Evolutionary conservation across 495 filamentous ascomycete species (phyloP).

Genomic region (Xylaria castorea): DNA sequence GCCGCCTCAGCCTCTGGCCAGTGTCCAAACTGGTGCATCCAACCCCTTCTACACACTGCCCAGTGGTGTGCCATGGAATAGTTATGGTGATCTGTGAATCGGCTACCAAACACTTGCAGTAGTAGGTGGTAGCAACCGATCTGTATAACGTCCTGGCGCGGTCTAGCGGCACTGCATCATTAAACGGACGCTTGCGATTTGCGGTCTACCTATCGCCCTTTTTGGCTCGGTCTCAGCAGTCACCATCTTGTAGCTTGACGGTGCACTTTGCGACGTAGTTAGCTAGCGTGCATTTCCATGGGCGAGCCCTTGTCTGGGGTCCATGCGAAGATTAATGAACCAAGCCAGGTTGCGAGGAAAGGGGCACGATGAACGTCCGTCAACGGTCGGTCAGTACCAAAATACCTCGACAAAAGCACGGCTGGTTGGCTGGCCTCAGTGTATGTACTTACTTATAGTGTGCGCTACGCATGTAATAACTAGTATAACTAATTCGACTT

Average conservation of each 20-base stretch:
- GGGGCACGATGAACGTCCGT: slow-evolving; percentile 20
- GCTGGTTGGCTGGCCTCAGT: neutral
- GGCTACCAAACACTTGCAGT: slow-evolving; percentile 27
- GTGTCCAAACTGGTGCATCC: neutral
- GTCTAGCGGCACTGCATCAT: neutral
- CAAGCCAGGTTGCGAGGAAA: slow-evolving; percentile 18
- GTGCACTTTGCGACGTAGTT: slow-evolving; percentile 3
- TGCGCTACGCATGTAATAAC: neutral
- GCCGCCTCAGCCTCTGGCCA: neutral
- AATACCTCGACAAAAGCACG: neutral
- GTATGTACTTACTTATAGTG: too few relatives aligned
- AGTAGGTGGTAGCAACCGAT: slow-evolving; percentile 19
- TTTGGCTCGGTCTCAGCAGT: slow-evolving; percentile 2
- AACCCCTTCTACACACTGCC: neutral
- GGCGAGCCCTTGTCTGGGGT: slow-evolving; percentile 10
- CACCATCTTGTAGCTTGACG: slow-evolving; percentile 14
- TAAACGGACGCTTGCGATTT: slow-evolving; percentile 6
- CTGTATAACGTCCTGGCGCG: slow-evolving; percentile 1
- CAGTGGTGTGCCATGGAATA: slow-evolving; percentile 19
- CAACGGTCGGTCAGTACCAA: slow-evolving; percentile 13
- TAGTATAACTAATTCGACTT: slow-evolving; percentile 4
- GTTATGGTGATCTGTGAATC: slow-evolving; percentile 17
- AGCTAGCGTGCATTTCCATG: slow-evolving; percentile 9
- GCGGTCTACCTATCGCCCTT: neutral
- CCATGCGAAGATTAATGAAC: slow-evolving; percentile 21